Percentiles rank a stretch among this genome's conserved stretches.
Evolutionary conservation across 2,329 filamentous ascomycete species (phyloP).

Genomic region (Hypocreales sp.): DNA sequence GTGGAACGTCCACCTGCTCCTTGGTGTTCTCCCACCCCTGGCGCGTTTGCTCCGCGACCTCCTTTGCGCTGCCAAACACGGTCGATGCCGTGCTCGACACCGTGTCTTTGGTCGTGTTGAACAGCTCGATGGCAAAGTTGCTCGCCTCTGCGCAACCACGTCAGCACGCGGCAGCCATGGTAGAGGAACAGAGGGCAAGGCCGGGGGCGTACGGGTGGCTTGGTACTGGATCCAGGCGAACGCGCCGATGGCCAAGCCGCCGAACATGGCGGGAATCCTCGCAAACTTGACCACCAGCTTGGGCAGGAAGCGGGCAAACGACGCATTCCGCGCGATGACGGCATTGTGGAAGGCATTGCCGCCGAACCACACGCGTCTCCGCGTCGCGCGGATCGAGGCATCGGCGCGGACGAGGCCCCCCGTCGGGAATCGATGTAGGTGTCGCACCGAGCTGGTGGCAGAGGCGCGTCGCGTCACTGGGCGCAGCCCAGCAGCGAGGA

Average conservation of each 20-base stretch:
- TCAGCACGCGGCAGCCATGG: slow-evolving; percentile 8
- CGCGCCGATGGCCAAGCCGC: slow-evolving; percentile 72
- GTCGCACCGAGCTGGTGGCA: slow-evolving; percentile 35
- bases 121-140: slow-evolving; percentile 44
- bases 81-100: slow-evolving; percentile 53
- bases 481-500: slow-evolving; percentile 54
- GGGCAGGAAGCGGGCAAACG: slow-evolving; percentile 55
- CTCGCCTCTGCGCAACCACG: slow-evolving; percentile 25
- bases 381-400: slow-evolving; percentile 42
- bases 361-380: slow-evolving; percentile 58
- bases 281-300: slow-evolving; percentile 83
- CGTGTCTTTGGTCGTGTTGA: slow-evolving; percentile 57
- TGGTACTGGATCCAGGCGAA: slow-evolving; percentile 94
- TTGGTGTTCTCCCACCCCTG: slow-evolving; percentile 74
- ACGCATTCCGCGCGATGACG: slow-evolving; percentile 46
- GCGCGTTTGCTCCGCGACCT: slow-evolving; percentile 63
- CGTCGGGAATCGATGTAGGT: slow-evolving; percentile 50
- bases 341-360: slow-evolving; percentile 77
- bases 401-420: slow-evolving; percentile 56
- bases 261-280: slow-evolving; percentile 80
- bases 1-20: slow-evolving; percentile 51
- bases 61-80: slow-evolving; percentile 56
- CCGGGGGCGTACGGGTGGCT: slow-evolving; percentile 63
- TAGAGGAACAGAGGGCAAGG: no score
- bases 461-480: slow-evolving; percentile 48